These are phyloP conservation scores for Naganishia cerealis DNA, from an alignment of 1,284 basidiomycete species.

Conservation along the genomic window DNA sequence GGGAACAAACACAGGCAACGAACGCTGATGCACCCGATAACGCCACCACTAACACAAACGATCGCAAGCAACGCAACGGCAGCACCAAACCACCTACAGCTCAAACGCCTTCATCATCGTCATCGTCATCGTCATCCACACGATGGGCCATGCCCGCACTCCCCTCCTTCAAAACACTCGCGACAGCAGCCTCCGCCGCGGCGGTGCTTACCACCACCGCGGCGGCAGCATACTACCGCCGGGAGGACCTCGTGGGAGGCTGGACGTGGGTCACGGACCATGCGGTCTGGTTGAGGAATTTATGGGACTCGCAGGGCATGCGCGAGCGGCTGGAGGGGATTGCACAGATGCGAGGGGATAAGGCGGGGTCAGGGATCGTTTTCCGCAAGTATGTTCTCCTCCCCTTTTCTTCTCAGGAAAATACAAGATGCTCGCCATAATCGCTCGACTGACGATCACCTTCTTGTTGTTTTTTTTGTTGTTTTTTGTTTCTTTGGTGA, in stretches of 20 bases:
- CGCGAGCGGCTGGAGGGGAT: conserved; percentile 65
- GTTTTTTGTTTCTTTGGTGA: conserved; percentile 32
- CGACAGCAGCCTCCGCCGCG: conserved; percentile 59
- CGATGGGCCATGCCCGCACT: background rate
- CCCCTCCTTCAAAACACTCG: conserved; percentile 16
- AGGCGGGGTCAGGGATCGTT: conserved; percentile 69
- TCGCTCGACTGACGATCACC: background rate
- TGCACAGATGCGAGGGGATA: conserved; percentile 60
- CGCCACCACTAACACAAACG: conserved; percentile 39
- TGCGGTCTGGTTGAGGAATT: conserved; percentile 80
- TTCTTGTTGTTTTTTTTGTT: background rate
- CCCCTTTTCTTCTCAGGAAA: too few relatives aligned
- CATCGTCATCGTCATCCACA: too few relatives aligned
- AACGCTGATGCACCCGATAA: conserved; percentile 20
- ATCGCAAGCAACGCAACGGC: conserved; percentile 66
- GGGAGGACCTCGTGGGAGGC: conserved; percentile 66
- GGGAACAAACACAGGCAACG: conserved; percentile 9
- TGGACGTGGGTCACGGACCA: conserved; percentile 82
- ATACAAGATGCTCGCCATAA: background rate
- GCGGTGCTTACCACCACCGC: conserved; percentile 74
- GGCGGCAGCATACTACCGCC: conserved; percentile 76
- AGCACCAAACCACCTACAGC: conserved; percentile 55
- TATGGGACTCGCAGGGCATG: conserved; percentile 77
- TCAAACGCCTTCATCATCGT: background rate
- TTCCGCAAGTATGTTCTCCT: conserved; percentile 68